A percentile compares a stretch with the other conserved stretches of the same genome.
Conservation (phyloP, 805 yeast species). For the Lipomyces japonicus region DNA sequence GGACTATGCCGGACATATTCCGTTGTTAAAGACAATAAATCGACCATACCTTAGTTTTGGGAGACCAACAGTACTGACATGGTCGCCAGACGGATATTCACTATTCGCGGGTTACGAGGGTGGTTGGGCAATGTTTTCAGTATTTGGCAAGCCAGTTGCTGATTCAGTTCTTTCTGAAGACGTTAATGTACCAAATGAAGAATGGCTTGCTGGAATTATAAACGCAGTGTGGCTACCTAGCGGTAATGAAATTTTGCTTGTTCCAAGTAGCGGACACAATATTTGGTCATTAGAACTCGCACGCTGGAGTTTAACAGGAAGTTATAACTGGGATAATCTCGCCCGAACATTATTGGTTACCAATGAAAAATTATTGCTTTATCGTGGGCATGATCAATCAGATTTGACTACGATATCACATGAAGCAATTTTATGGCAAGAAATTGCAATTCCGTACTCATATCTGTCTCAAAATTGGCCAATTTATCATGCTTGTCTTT, state of each 20-base stretch:
- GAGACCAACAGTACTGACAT: conserved; percentile 31
- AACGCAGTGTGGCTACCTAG: conserved; percentile 38
- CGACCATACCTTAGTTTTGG: conserved; percentile 33
- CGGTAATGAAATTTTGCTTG: conserved; percentile 40
- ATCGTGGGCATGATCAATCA: conserved; percentile 48
- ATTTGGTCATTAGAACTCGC: conserved; percentile 33
- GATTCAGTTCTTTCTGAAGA: conserved; percentile 39
- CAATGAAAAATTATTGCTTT: conserved; percentile 43
- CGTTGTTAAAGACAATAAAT: conserved; percentile 36
- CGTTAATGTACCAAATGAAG: conserved; percentile 7
- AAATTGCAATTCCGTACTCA: conserved; percentile 45
- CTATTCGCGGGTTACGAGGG: conserved; percentile 36
- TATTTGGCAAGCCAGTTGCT: conserved; percentile 46
- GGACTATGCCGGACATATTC: conserved; percentile 37
- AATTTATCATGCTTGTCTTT: conserved; percentile 42
- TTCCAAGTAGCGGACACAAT: conserved; percentile 22
- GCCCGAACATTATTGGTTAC: conserved; percentile 45
- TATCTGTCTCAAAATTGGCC: conserved; percentile 47
- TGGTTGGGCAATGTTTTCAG: conserved; percentile 51
- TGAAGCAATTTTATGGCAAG: conserved; percentile 48
- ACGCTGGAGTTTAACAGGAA: conserved; percentile 35
- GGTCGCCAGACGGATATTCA: conserved; percentile 42
- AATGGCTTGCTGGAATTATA: conserved; percentile 28
- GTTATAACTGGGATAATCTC: conserved; percentile 33
- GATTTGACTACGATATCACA: conserved; percentile 41